Conservation (phyloP, 345 rosid genomes). For the Aquilaria malaccensis region DNA sequence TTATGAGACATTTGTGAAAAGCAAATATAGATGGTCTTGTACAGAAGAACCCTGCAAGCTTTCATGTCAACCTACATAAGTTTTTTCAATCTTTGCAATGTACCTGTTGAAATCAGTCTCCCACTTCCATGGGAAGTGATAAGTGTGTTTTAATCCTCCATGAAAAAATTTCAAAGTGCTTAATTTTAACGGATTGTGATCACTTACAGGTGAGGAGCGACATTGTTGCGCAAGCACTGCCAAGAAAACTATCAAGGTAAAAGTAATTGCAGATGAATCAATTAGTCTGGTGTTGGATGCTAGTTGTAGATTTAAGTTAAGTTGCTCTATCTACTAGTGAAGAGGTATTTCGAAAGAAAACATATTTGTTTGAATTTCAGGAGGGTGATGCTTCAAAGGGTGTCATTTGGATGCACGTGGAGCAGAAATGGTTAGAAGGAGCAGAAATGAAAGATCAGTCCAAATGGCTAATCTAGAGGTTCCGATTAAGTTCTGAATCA, state of each 20-base stretch:
- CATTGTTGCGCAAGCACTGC: slow-evolving; percentile 48
- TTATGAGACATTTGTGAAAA: neutral
- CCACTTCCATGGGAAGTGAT: neutral
- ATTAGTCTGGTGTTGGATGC: neutral
- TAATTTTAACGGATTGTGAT: neutral
- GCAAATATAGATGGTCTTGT: neutral
- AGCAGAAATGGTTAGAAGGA: slow-evolving; percentile 69
- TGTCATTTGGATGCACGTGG: slow-evolving; percentile 46
- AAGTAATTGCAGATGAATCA: neutral
- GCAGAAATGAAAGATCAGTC: slow-evolving; percentile 34
- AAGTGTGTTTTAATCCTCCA: neutral
- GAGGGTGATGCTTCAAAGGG: slow-evolving; percentile 26
- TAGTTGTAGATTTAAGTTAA: too few relatives aligned
- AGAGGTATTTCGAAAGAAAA: neutral
- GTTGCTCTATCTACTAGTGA: neutral
- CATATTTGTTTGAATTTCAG: slow-evolving; percentile 21
- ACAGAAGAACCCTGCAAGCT: too few relatives aligned
- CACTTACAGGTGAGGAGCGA: slow-evolving; percentile 49
- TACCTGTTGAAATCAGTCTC: neutral
- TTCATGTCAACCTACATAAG: neutral
- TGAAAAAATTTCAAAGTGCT: neutral
- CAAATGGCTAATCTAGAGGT: slow-evolving; percentile 29
- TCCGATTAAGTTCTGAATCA: too few relatives aligned
- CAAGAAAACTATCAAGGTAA: slow-evolving; percentile 50
- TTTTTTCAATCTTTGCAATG: neutral